Percentiles rank a stretch among this genome's conserved stretches.
Evolutionary conservation across 2,329 filamentous ascomycete species (phyloP).

Genomic region (Colletotrichum musae): DNA sequence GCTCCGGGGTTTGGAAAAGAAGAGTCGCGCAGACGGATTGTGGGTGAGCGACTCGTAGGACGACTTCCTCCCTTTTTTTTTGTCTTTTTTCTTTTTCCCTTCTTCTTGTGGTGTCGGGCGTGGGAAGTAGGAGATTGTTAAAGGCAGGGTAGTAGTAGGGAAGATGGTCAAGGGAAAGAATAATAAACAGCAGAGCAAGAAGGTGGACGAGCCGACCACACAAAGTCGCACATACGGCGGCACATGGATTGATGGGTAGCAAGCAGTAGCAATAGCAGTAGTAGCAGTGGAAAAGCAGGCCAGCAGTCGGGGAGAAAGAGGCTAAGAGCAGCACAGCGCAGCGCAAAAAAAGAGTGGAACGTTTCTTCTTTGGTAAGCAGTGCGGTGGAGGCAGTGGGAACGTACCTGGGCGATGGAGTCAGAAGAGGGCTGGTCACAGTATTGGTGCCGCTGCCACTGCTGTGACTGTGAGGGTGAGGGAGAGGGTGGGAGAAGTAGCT

Average conservation of each 20-base stretch:
- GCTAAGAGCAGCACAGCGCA: conserved; percentile 26
- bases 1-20: neutral
- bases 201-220: conserved; percentile 4
- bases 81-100: neutral
- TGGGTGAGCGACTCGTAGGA: conserved; percentile 20
- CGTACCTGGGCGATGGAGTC: conserved; percentile 41
- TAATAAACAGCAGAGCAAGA: conserved; percentile 2
- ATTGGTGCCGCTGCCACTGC: conserved; percentile 31
- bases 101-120: conserved; percentile 23
- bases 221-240: neutral
- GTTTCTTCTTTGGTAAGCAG: conserved; percentile 40
- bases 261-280: neutral
- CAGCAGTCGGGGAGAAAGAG: conserved; percentile 33
- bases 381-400: conserved; percentile 32
- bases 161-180: conserved; percentile 23
- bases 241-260: neutral
- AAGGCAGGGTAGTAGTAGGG: conserved; percentile 9
- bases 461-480: conserved; percentile 11
- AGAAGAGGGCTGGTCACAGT: conserved; percentile 35
- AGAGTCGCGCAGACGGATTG: conserved; percentile 5
- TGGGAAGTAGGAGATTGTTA: conserved; percentile 29
- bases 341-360: conserved; percentile 36
- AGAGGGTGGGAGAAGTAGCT: neutral
- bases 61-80: neutral
- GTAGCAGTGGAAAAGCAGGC: conserved; percentile 4